Evolutionary conservation across 2,329 filamentous ascomycete genomes (phyloP).

Genomic region (Verticillium tricorpus): DNA sequence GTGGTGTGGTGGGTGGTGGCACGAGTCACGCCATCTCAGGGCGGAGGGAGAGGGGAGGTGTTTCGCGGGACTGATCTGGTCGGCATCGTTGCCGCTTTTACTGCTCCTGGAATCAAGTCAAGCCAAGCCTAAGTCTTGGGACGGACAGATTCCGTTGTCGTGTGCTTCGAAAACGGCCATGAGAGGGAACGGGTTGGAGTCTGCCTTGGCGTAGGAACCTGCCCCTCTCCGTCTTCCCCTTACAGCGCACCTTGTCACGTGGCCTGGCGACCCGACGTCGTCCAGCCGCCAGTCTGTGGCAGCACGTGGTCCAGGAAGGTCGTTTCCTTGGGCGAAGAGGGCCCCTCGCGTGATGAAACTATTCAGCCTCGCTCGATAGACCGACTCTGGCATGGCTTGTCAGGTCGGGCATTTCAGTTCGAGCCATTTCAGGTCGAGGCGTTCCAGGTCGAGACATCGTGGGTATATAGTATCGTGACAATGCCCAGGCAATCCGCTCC

Average conservation of each 20-base stretch:
- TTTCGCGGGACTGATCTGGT: background rate
- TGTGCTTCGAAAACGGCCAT: no score
- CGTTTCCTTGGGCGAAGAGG: background rate
- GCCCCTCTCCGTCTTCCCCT: no score
- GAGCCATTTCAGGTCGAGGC: background rate
- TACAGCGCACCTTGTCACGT: no score
- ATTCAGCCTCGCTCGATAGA: background rate
- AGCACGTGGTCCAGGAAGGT: background rate
- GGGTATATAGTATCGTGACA: background rate
- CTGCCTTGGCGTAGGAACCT: no score
- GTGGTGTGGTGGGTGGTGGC: background rate
- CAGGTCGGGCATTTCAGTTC: background rate
- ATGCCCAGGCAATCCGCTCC: background rate
- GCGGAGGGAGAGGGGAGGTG: no score
- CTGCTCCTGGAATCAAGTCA: no score
- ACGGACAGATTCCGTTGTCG: no score
- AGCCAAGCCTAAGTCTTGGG: no score
- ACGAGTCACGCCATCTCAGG: background rate
- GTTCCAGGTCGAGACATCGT: background rate
- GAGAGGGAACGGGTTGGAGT: no score
- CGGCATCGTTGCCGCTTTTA: background rate
- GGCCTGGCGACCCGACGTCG: background rate
- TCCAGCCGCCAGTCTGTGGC: background rate
- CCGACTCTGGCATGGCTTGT: background rate
- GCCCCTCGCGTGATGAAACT: no score